Evolutionary conservation across 1,139 yeast species (phyloP), one percentile per base, ranked within the genome.

Genomic region (Lodderomyces margitis): DNA sequence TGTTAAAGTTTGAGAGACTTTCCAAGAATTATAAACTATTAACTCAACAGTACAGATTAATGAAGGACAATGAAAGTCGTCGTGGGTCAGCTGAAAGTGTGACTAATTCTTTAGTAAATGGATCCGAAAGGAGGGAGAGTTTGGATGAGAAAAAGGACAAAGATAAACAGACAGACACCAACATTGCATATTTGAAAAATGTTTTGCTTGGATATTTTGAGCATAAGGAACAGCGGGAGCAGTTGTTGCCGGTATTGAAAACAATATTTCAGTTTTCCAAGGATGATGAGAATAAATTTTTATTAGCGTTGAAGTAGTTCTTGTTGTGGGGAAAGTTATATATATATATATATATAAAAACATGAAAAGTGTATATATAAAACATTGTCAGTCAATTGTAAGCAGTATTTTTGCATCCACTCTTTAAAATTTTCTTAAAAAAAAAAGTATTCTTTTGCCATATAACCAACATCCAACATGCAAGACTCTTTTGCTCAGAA

Each of bases 201-300:
- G 97, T 92, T 2, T 63, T 92, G 15, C 66, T 92, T 7, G 97
- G 97, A 1, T 92, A 85, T 59, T 64, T 92, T 47, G 97, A 91
- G 56, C 96, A 87, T 56, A 86, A 77, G 54, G 98, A 91, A n/a
- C 97, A 91, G 61, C 72, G 98, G 41, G 81, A 75, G 27, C 87
- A 83, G 58, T 71, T 92, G 39, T 66, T 92, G 32, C 97, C 98
- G 0, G 98, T 92, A 5, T 72, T 92, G 23, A 78, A 91, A 42
- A 81, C 87, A 46, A 64, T 92, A 38, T 72, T 92, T 47, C 80
- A 81, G 44, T 68, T 92, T 55, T 77, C 74, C 39, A 77, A 74
- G 39, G 78, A 74, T 7, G 98, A 92, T 49, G 94, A 86, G 59
- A 77, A 74, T 51, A 76, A 87, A 54, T 70, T 91, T 25, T 57